These are phyloP conservation scores for Tuber indicum DNA, from an alignment of 495 filamentous ascomycete genomes.

Conservation along the genomic window DNA sequence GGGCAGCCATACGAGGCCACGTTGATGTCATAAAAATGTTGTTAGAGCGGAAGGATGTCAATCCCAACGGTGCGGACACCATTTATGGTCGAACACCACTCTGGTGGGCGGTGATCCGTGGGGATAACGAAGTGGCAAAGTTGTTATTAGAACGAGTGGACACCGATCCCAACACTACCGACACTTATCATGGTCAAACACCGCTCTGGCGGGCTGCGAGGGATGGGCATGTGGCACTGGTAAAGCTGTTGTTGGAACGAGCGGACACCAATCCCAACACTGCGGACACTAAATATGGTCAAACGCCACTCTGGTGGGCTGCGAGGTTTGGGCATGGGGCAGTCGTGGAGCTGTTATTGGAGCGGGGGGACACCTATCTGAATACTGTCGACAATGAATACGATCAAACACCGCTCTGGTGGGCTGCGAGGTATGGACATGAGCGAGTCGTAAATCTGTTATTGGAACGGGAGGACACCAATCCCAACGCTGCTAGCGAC, in stretches of 20 bases:
- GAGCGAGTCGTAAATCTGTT: slow-evolving; percentile 38
- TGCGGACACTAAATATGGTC: slow-evolving; percentile 13
- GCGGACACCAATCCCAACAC: slow-evolving; percentile 11
- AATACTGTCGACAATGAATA: slow-evolving; percentile 25
- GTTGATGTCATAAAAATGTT: neutral
- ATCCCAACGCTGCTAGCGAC: slow-evolving; percentile 6
- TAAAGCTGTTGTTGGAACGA: slow-evolving; percentile 35
- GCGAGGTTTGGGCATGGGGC: slow-evolving; percentile 35
- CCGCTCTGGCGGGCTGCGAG: slow-evolving; percentile 38
- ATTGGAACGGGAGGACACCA: slow-evolving; percentile 8
- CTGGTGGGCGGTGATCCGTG: slow-evolving; percentile 34
- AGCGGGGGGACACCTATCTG: slow-evolving; percentile 14
- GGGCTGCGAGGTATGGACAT: slow-evolving; percentile 44
- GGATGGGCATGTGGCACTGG: slow-evolving; percentile 35
- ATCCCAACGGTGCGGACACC: slow-evolving; percentile 17
- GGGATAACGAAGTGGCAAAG: slow-evolving; percentile 38
- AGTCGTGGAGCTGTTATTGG: slow-evolving; percentile 34
- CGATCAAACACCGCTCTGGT: slow-evolving; percentile 43
- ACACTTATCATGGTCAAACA: slow-evolving; percentile 17
- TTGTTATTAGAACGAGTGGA: slow-evolving; percentile 24
- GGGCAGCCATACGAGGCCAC: neutral
- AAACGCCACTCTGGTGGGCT: slow-evolving; percentile 42
- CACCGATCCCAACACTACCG: neutral
- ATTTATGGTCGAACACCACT: slow-evolving; percentile 32
- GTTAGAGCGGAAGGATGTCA: neutral